phyloP scores from a whole-genome alignment of 305 asterid genomes.

The Fraxinus dipetala region DNA sequence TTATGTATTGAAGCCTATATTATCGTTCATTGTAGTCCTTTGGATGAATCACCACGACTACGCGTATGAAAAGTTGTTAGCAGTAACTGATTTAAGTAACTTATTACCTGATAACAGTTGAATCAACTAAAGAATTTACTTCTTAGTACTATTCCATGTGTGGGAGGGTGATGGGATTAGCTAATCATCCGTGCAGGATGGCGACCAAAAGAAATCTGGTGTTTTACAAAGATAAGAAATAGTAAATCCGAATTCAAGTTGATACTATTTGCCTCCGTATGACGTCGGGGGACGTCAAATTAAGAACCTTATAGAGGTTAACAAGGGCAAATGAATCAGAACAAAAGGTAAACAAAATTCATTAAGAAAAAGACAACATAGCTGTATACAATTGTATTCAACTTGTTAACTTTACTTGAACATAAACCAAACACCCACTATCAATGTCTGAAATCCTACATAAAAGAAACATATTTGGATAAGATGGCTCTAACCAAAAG shows the following conservation, averaged over 20 bases:
- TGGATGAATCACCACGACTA: neutral
- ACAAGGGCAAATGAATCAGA: constrained; percentile 30
- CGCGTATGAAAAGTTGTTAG: neutral
- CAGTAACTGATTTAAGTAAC: neutral
- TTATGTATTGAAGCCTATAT: neutral
- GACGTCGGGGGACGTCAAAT: neutral
- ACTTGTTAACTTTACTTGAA: neutral
- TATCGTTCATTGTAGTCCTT: neutral
- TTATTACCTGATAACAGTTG: neutral
- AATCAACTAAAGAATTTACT: neutral
- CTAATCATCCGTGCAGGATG: neutral
- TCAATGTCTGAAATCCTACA: neutral
- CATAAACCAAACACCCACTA: constrained; percentile 12
- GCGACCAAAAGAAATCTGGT: neutral
- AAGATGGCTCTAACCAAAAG: neutral
- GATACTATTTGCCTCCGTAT: neutral
- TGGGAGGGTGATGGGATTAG: neutral
- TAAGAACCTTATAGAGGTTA: constrained; percentile 14
- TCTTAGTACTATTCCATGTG: neutral
- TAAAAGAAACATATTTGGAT: neutral
- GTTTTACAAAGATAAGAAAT: neutral
- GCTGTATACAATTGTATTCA: constrained; percentile 20
- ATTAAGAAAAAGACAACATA: constrained; percentile 22
- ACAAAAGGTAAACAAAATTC: constrained; percentile 25
- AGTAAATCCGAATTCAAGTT: neutral